Base-by-base conservation (phyloP, 257 asterid species). In the Petrea volubilis region DNA sequence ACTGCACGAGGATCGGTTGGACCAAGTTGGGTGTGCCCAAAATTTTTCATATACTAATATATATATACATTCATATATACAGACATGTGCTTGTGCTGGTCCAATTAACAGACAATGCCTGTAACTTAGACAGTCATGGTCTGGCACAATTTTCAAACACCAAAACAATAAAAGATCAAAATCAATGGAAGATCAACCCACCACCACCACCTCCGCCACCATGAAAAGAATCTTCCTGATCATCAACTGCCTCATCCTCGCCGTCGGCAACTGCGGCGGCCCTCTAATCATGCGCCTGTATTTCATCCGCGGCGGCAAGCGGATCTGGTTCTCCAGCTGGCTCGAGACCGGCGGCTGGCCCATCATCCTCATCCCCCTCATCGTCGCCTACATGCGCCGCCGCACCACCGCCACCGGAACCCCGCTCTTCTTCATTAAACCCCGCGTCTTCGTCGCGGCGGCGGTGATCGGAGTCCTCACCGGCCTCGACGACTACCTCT, bases 251-350 rank as follows among this genome's bases (percentile, higher is more conserved):
- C 0, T 71, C 78, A 12, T 80, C 0, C 76, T 80, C 58, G 78
- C 81, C 63, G 20, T 72, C 58, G 81, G 84, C 24, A 66, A 53
- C 81, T 75, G 78, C 78, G 76, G 78, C 79, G 81, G 81, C 18
- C 81, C 84, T 20, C 9, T 75, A 7, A 13, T 76, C 60, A 66
- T 71, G 84, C 84, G 81, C 56, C 81, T 80, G 74, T 80, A 80
- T 81, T 80, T 67, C 81, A 12, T 75, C 78, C 81, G 40, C 55
- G 84, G 84, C 79, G 84, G 84, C 71, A 31, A 50, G 2, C 5
- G 77, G 1, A 40, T 80, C 68, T 76, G 81, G 81, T 68, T 80
- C 6, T 29, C 74, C 47, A 38, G 74, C 70, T 81, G 80, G 78
- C 82, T 81, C 67, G 23, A 65, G 18, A 73, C 80, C 68, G 78